Conservation (phyloP, 768 basidiomycete genomes). For the Tubosaeta sp. region DNA sequence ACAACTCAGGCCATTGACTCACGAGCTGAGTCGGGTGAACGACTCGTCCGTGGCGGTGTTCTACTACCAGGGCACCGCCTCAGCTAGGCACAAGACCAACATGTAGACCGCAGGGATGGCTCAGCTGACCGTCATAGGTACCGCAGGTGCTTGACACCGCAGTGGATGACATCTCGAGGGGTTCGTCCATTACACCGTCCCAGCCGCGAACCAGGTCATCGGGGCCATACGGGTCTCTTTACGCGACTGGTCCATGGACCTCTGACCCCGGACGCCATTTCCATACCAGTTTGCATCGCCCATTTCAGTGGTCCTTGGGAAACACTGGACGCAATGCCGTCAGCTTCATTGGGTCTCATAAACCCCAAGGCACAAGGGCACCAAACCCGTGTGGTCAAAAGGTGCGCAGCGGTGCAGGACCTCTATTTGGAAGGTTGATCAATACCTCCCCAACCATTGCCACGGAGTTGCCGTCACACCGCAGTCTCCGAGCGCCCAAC, state of each 20-base stretch:
- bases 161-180: background rate
- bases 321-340: conserved; percentile 7
- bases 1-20: too few relatives aligned
- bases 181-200: background rate
- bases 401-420: background rate
- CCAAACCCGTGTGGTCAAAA: background rate
- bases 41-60: too few relatives aligned
- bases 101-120: background rate
- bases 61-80: background rate
- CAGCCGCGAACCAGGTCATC: background rate
- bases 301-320: background rate
- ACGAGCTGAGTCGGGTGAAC: too few relatives aligned
- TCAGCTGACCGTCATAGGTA: background rate
- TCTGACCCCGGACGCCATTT: conserved; percentile 15
- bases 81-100: background rate
- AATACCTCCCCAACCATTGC: background rate
- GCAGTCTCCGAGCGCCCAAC: background rate
- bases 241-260: background rate
- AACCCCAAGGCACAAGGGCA: conserved; percentile 5
- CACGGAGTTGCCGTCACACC: background rate
- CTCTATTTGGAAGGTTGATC: background rate
- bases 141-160: background rate
- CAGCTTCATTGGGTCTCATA: conserved; percentile 9
- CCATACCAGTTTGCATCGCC: background rate
- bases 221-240: background rate